Conservation (phyloP, 139 green algal genomes). For the Chlamydomonas schloesseri region DNA sequence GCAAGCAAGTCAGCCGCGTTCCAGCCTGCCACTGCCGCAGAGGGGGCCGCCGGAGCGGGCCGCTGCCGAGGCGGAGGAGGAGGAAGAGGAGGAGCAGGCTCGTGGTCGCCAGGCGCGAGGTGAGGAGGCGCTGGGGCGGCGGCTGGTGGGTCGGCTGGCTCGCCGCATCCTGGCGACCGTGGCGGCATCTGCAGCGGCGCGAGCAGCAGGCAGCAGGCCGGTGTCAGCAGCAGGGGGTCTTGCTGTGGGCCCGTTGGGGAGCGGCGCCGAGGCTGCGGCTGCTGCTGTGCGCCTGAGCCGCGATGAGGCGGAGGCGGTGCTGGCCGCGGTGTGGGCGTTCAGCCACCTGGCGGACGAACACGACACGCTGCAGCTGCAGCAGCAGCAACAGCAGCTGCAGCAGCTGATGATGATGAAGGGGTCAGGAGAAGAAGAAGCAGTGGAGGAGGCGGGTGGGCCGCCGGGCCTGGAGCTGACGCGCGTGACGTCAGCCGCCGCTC, state of each 20-base stretch:
- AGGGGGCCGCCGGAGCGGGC: not conserved
- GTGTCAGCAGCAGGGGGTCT: no score
- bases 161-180: not conserved
- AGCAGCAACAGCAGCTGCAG: no score
- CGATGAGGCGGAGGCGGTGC: not conserved
- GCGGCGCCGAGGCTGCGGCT: not conserved
- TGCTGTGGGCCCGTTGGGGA: no score
- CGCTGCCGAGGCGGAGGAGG: not conserved
- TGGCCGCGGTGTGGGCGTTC: conserved; percentile 9
- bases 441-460: not conserved
- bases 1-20: no score
- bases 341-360: not conserved
- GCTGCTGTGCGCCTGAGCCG: not conserved
- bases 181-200: not conserved
- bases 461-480: not conserved
- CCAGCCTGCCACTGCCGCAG: no score
- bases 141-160: not conserved
- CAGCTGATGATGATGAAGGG: not conserved
- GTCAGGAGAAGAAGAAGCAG: not conserved
- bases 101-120: not conserved
- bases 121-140: not conserved
- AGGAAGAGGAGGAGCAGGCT: not conserved
- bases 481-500: not conserved
- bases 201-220: no score
- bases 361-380: not conserved